A percentile compares a stretch with the other conserved stretches of the same genome.
phyloP scores from a whole-genome alignment of 352 stramenopile species.

The Pythium brassicae region DNA sequence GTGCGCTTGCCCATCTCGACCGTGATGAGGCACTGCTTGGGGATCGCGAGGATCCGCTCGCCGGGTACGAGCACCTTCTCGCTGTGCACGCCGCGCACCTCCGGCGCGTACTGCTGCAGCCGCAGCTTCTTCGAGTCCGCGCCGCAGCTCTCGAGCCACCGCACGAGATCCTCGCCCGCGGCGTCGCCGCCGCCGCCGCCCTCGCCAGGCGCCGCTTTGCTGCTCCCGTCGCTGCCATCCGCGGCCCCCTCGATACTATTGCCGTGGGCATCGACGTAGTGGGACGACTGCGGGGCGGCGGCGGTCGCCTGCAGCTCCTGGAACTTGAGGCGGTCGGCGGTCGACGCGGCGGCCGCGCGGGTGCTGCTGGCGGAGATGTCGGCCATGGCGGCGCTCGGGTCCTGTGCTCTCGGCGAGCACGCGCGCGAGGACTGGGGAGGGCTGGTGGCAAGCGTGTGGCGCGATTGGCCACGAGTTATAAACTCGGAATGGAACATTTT shows the following conservation, averaged over 20 bases:
- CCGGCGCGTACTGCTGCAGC: slow-evolving; percentile 87
- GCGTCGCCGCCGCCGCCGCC: slow-evolving; percentile 28
- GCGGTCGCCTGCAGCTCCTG: slow-evolving; percentile 26
- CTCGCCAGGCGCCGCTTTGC: slow-evolving; percentile 12
- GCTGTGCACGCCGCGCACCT: slow-evolving; percentile 92
- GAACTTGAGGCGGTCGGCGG: slow-evolving; percentile 29
- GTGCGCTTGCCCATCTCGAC: slow-evolving; percentile 99
- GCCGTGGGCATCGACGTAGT: slow-evolving; percentile 12
- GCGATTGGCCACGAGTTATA: neutral
- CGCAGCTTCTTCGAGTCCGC: slow-evolving; percentile 76
- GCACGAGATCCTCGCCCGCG: slow-evolving; percentile 60
- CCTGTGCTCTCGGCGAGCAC: no score
- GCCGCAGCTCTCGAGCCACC: slow-evolving; percentile 67
- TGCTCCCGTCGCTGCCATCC: slow-evolving; percentile 9
- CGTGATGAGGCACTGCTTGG: slow-evolving; percentile 96
- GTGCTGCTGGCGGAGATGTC: neutral
- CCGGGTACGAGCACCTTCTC: slow-evolving; percentile 80
- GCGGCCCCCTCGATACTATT: slow-evolving; percentile 6
- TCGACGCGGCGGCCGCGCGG: slow-evolving; percentile 8
- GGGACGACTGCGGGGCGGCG: slow-evolving; percentile 4
- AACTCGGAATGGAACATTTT: neutral
- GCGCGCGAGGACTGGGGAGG: neutral
- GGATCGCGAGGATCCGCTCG: slow-evolving; percentile 89
- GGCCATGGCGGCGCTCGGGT: no score
- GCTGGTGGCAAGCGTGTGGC: neutral